A percentile compares a stretch with the other conserved stretches of the same genome.
Conservation (phyloP, 2,329 filamentous ascomycete genomes). For the Tolypocladium cylindrosporum region DNA sequence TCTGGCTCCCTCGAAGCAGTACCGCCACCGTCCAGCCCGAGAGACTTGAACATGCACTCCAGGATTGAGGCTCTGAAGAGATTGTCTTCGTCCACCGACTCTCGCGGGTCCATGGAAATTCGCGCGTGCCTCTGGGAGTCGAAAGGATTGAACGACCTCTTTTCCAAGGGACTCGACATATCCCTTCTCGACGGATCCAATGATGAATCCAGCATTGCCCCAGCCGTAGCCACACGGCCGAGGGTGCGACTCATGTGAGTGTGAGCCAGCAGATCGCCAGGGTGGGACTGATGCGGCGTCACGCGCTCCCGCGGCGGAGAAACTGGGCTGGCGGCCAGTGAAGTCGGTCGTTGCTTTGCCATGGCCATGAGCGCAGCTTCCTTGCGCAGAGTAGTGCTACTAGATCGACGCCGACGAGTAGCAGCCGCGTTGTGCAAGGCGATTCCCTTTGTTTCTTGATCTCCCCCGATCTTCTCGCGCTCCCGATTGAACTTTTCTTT, state of each 20-base stretch:
- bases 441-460: constrained; percentile 80
- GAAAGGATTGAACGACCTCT: constrained; percentile 46
- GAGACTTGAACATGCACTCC: constrained; percentile 90
- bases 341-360: constrained; percentile 35
- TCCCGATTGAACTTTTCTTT: constrained; percentile 91
- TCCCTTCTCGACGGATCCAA: constrained; percentile 20
- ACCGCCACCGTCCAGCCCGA: constrained; percentile 66
- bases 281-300: constrained; percentile 44
- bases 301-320: constrained; percentile 29
- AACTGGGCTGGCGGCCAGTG: constrained; percentile 30
- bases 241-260: constrained; percentile 58
- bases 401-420: constrained; percentile 60
- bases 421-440: constrained; percentile 75
- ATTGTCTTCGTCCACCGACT: constrained; percentile 78
- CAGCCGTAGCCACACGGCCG: constrained; percentile 28
- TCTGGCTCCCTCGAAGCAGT: constrained; percentile 55
- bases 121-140: constrained; percentile 38
- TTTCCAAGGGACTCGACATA: constrained; percentile 34
- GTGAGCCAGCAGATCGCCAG: constrained; percentile 73
- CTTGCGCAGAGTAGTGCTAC: constrained; percentile 64
- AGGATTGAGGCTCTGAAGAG: constrained; percentile 83
- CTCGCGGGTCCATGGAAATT: constrained; percentile 55
- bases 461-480: constrained; percentile 67
- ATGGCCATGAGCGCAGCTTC: constrained; percentile 67
- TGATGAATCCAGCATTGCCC: constrained; percentile 5